phyloP scores from a whole-genome alignment of 257 asterid species.

The Nicotiana noctiflora region DNA sequence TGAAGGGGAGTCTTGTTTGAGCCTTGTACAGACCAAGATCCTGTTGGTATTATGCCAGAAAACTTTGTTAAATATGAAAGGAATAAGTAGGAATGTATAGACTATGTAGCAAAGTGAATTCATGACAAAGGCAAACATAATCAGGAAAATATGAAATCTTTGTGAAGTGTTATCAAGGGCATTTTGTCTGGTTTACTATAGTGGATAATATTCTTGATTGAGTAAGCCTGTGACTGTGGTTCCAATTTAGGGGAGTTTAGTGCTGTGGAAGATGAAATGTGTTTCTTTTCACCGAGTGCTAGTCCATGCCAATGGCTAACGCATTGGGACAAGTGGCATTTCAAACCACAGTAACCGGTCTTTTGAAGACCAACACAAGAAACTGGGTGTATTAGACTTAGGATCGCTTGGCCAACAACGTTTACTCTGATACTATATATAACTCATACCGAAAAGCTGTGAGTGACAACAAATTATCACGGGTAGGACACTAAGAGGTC shows the following conservation, averaged over 20 bases:
- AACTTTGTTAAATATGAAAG: neutral
- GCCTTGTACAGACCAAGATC: conserved; percentile 98
- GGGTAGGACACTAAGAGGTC: neutral
- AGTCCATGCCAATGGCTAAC: neutral
- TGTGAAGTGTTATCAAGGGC: neutral
- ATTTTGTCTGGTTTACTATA: neutral
- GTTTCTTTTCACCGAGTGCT: neutral
- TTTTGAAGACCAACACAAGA: neutral
- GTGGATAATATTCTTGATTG: neutral
- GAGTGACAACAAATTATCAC: neutral
- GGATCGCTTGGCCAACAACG: neutral
- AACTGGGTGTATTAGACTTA: neutral
- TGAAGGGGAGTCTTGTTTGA: conserved; percentile 92
- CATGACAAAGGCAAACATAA: neutral
- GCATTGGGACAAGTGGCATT: neutral
- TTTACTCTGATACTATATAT: neutral
- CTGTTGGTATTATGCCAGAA: conserved; percentile 24
- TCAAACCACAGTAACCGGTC: neutral
- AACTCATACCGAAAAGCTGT: neutral
- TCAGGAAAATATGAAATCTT: conserved; percentile 9
- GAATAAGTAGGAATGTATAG: neutral
- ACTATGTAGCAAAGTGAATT: neutral
- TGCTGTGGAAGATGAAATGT: neutral
- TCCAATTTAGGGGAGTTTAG: neutral
- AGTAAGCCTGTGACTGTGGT: neutral